Conservation (phyloP, 768 basidiomycete species). For the Fibroporia radiculosa region DNA sequence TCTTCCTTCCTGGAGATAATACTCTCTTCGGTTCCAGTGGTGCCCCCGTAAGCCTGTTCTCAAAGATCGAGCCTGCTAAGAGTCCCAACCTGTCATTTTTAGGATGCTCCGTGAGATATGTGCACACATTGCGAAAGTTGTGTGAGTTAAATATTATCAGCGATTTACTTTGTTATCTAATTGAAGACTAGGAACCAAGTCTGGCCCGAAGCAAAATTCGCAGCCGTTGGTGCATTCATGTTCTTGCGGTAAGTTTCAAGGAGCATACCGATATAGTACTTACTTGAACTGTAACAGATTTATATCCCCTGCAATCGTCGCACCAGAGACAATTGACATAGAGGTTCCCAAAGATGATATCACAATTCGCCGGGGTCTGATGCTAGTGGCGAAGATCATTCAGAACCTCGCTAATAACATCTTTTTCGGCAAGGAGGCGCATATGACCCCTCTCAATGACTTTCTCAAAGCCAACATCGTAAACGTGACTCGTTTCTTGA, state of each 20-base stretch:
- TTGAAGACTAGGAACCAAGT: conserved; percentile 38
- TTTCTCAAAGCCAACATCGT: conserved; percentile 67
- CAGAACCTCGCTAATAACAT: conserved; percentile 94
- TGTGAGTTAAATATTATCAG: conserved; percentile 46
- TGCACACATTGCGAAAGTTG: conserved; percentile 67
- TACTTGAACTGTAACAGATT: conserved; percentile 48
- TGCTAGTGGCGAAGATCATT: conserved; percentile 85
- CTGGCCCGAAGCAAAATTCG: conserved; percentile 76
- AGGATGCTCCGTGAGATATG: conserved; percentile 87
- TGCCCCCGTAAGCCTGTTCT: conserved; percentile 69
- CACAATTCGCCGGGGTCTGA: conserved; percentile 67
- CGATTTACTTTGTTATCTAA: not conserved
- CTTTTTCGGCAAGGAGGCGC: conserved; percentile 84
- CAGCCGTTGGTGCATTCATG: conserved; percentile 84
- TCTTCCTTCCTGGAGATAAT: conserved; percentile 71
- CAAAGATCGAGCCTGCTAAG: not conserved
- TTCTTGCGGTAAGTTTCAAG: conserved; percentile 63
- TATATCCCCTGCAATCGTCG: conserved; percentile 84
- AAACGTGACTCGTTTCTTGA: conserved; percentile 69
- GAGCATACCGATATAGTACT: not conserved
- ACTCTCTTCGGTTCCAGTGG: conserved; percentile 53
- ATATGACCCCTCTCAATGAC: conserved; percentile 74
- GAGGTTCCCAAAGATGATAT: conserved; percentile 57
- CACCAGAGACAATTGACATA: conserved; percentile 80
- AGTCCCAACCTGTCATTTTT: not conserved